phyloP scores from a whole-genome alignment of 495 filamentous ascomycete genomes.

The Xylaria longipes region DNA sequence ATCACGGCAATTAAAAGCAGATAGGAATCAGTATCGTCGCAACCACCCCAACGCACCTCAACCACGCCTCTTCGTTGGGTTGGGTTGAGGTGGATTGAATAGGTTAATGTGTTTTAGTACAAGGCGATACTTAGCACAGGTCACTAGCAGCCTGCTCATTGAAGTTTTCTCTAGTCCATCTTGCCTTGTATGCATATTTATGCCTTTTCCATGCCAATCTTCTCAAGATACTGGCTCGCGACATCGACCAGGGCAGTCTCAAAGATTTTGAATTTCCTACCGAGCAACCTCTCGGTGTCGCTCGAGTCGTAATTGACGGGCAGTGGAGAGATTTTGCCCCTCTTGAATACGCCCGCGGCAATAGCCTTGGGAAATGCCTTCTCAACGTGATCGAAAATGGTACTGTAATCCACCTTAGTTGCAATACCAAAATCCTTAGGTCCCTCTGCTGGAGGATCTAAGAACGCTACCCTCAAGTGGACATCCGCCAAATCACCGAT shows the following conservation, averaged over 20 bases:
- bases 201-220: conserved; percentile 24
- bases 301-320: conserved; percentile 43
- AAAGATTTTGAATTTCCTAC: conserved; percentile 48
- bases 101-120: no score
- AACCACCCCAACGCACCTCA: no score
- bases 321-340: conserved; percentile 24
- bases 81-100: no score
- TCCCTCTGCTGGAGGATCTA: conserved; percentile 37
- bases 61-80: no score
- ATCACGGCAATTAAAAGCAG: no score
- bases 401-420: conserved; percentile 20
- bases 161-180: no score
- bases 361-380: conserved; percentile 36
- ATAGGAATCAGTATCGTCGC: no score
- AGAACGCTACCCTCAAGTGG: conserved; percentile 42
- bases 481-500: conserved; percentile 48
- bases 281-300: conserved; percentile 51
- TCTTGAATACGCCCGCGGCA: conserved; percentile 32
- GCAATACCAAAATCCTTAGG: conserved; percentile 38
- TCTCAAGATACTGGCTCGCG: conserved; percentile 47
- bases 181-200: neutral
- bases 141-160: neutral
- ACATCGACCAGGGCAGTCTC: conserved; percentile 53
- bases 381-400: conserved; percentile 26
- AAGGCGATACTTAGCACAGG: no score